These are phyloP conservation scores for Backusella psychrophila DNA, from an alignment of 192 early-diverging fungal genomes.

Conservation along the genomic window DNA sequence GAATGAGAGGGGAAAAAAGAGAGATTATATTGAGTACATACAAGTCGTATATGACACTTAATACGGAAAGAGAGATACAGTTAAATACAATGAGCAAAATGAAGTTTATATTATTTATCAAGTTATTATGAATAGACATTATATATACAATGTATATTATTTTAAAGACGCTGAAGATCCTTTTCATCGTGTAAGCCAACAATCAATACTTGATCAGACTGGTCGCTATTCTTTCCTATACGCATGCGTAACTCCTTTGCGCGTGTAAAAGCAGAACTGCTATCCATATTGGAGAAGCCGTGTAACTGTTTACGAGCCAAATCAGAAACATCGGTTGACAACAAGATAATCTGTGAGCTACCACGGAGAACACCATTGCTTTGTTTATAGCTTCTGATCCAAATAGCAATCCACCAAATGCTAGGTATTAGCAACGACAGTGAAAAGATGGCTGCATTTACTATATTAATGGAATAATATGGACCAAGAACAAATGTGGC, in stretches of 20 bases:
- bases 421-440: background rate
- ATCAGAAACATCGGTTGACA: background rate
- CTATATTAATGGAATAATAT: background rate
- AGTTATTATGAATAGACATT: too few species aligned
- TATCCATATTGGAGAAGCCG: background rate
- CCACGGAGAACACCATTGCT: background rate
- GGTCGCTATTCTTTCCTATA: background rate
- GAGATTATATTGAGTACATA: background rate
- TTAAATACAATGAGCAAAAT: too few species aligned
- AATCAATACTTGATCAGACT: background rate
- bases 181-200: background rate
- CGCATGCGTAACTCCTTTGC: background rate
- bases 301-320: background rate
- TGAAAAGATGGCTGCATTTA: background rate
- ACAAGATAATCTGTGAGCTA: background rate
- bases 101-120: too few species aligned
- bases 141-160: too few species aligned
- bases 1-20: background rate
- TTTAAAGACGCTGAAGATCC: background rate
- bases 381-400: background rate
- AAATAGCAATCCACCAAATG: background rate
- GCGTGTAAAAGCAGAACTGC: background rate
- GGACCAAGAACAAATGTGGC: background rate
- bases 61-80: too few species aligned
- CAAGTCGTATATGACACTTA: background rate